These are phyloP conservation scores for Ustilago crameri DNA, from an alignment of 1,284 basidiomycete species.

Conservation along the genomic window DNA sequence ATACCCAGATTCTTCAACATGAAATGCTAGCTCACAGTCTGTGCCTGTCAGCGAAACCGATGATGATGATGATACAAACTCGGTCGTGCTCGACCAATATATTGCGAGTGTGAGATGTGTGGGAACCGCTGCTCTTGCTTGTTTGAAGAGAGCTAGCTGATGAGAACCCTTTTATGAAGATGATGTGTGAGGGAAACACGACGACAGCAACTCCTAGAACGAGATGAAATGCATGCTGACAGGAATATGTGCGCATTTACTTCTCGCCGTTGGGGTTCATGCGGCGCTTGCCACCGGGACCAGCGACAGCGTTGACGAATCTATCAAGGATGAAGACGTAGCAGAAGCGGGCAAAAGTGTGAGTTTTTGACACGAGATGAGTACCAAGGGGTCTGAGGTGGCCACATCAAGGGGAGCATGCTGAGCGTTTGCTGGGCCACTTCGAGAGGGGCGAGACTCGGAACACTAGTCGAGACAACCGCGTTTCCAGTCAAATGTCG, in stretches of 20 bases:
- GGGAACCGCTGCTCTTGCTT: neutral
- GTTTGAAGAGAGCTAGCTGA: neutral
- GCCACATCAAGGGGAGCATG: slow-evolving; percentile 4
- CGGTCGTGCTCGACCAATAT: slow-evolving; percentile 9
- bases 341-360: neutral
- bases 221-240: slow-evolving; percentile 11
- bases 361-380: neutral
- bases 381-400: neutral
- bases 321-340: slow-evolving; percentile 69
- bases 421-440: neutral
- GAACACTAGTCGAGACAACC: no score
- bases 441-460: no score
- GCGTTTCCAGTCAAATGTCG: no score
- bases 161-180: slow-evolving; percentile 5
- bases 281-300: slow-evolving; percentile 91
- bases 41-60: no score
- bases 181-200: slow-evolving; percentile 7
- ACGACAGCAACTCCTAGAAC: slow-evolving; percentile 15
- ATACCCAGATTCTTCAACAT: no score
- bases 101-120: slow-evolving; percentile 10
- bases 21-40: no score
- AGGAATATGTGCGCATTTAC: slow-evolving; percentile 17
- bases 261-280: slow-evolving; percentile 73
- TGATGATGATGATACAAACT: slow-evolving; percentile 13
- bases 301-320: slow-evolving; percentile 92